These are phyloP conservation scores for Rhodotorula sp. DNA, from an alignment of 1,284 basidiomycete species.

Conservation along the genomic window DNA sequence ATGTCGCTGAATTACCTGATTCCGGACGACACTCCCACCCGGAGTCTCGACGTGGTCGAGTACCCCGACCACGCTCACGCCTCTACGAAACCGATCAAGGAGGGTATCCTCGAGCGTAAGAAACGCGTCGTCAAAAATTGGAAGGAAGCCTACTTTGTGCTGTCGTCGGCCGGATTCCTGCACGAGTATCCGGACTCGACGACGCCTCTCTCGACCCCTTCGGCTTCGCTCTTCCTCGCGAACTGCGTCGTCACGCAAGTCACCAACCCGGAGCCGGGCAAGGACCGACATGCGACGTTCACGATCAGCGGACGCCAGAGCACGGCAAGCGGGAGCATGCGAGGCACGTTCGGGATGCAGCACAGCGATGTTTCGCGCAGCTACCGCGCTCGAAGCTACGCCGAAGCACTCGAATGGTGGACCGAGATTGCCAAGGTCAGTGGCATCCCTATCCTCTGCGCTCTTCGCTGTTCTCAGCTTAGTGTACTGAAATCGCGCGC, in stretches of 20 bases:
- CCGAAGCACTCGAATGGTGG: slow-evolving; percentile 11
- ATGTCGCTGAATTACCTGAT: slow-evolving; percentile 28
- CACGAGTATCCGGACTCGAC: slow-evolving; percentile 21
- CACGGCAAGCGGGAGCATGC: background rate
- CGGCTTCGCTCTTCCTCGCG: slow-evolving; percentile 18
- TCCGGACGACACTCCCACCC: slow-evolving; percentile 1
- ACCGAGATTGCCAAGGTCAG: slow-evolving; percentile 1
- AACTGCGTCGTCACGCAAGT: slow-evolving; percentile 16
- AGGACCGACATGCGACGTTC: slow-evolving; percentile 13
- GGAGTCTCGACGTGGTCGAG: slow-evolving; percentile 11
- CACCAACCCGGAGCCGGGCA: slow-evolving; percentile 3
- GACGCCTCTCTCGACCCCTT: slow-evolving; percentile 4
- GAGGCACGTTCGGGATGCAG: slow-evolving; percentile 1
- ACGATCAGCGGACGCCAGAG: slow-evolving; percentile 11
- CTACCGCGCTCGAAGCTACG: slow-evolving; percentile 10
- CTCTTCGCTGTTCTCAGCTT: no score
- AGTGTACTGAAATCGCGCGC: no score
- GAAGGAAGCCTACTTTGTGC: slow-evolving; percentile 34
- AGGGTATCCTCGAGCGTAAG: slow-evolving; percentile 36
- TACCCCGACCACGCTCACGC: slow-evolving; percentile 24
- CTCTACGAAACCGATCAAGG: slow-evolving; percentile 19
- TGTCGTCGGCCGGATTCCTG: slow-evolving; percentile 31
- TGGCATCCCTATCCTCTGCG: background rate
- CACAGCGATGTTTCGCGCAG: background rate
- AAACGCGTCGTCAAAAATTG: slow-evolving; percentile 30